Evolutionary conservation across 2,329 filamentous ascomycete species (phyloP).

Genomic region (Canariomyces notabilis): DNA sequence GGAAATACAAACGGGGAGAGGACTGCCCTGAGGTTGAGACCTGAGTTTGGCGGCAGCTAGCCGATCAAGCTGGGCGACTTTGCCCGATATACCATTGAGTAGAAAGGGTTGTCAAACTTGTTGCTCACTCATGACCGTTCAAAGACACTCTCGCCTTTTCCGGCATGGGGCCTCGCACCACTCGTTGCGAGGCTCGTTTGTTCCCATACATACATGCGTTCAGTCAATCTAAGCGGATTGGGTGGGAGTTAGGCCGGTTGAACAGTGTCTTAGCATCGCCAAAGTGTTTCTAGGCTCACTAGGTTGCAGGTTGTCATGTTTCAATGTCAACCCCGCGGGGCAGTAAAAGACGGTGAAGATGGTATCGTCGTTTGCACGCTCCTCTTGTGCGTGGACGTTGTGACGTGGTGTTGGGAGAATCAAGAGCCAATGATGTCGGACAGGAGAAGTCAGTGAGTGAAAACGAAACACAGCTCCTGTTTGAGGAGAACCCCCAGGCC

Average conservation of each 20-base stretch:
- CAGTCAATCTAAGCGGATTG: background rate
- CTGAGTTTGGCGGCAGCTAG: background rate
- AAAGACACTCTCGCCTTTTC: background rate
- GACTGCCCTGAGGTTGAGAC: conserved; percentile 1
- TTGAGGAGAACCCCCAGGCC: conserved; percentile 15
- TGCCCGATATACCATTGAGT: background rate
- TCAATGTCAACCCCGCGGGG: conserved; percentile 4
- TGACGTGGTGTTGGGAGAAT: background rate
- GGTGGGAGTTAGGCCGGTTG: background rate
- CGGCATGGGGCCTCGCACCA: background rate
- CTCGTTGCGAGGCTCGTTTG: background rate
- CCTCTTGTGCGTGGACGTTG: background rate
- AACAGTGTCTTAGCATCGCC: background rate
- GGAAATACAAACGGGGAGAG: conserved; percentile 4
- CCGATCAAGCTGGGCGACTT: background rate
- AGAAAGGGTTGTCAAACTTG: background rate
- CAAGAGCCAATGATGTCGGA: conserved; percentile 10
- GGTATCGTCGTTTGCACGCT: background rate
- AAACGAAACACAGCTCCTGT: conserved; percentile 22
- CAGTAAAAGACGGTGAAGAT: background rate
- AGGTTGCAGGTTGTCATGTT: conserved; percentile 10
- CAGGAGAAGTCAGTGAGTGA: conserved; percentile 9
- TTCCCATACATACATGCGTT: too few relatives aligned
- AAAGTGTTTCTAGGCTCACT: conserved; percentile 5
- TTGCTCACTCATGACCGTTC: background rate